These are phyloP conservation scores for Daldinia bambusicola DNA, from an alignment of 495 filamentous ascomycete genomes.

Conservation along the genomic window DNA sequence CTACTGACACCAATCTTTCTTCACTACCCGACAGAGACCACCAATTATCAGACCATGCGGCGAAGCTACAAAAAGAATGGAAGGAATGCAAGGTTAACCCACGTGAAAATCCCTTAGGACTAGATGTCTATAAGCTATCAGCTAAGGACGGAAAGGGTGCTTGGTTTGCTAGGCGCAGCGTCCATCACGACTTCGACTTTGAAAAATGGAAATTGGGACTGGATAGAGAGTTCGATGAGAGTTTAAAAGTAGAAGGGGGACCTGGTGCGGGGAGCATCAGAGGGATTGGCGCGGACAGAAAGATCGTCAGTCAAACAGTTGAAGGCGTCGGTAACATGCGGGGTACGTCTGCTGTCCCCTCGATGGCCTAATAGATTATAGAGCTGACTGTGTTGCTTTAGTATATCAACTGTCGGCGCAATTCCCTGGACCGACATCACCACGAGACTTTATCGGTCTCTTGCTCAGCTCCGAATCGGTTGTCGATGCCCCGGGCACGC, in stretches of 20 bases:
- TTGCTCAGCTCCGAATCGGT: constrained; percentile 67
- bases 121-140: constrained; percentile 81
- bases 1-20: constrained; percentile 50
- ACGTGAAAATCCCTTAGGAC: constrained; percentile 78
- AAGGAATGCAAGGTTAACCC: constrained; percentile 78
- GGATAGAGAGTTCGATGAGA: constrained; percentile 70
- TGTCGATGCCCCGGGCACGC: constrained; percentile 19
- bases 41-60: constrained; percentile 43
- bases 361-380: constrained; percentile 1
- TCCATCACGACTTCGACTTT: constrained; percentile 78
- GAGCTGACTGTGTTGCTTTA: constrained; percentile 37
- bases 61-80: constrained; percentile 79
- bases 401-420: constrained; percentile 88
- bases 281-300: constrained; percentile 83
- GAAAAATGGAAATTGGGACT: constrained; percentile 70
- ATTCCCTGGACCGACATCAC: constrained; percentile 88
- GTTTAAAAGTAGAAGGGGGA: constrained; percentile 66
- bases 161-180: constrained; percentile 89
- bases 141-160: constrained; percentile 83
- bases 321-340: constrained; percentile 67
- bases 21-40: constrained; percentile 20
- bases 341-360: constrained; percentile 53
- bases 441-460: constrained; percentile 86
- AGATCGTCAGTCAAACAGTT: constrained; percentile 68
- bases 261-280: constrained; percentile 76